These are phyloP conservation scores for Discostella stelligeroides DNA, from an alignment of 108 stramenopile genomes.

Conservation along the genomic window DNA sequence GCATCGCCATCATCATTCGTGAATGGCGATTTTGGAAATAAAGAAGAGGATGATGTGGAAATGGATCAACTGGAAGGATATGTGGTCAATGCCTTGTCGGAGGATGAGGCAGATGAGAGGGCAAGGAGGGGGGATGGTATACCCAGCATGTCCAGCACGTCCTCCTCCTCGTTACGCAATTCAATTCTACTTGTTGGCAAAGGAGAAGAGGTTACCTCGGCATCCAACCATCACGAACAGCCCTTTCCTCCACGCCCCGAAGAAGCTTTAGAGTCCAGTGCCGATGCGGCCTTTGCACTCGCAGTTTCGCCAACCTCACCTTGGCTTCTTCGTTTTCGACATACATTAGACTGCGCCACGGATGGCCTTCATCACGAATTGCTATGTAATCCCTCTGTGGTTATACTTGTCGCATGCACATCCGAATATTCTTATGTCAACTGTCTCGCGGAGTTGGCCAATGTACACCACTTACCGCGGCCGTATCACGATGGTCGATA, in stretches of 20 bases:
- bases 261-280: constrained; percentile 49
- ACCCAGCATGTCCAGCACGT: constrained; percentile 25
- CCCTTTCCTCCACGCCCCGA: constrained; percentile 28
- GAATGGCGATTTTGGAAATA: constrained; percentile 36
- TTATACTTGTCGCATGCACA: constrained; percentile 38
- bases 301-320: constrained; percentile 67
- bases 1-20: neutral
- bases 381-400: constrained; percentile 38
- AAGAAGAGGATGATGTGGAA: constrained; percentile 58
- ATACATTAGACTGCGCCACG: constrained; percentile 71
- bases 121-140: constrained; percentile 28
- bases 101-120: constrained; percentile 30
- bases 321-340: constrained; percentile 71
- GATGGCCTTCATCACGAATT: constrained; percentile 54
- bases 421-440: constrained; percentile 30
- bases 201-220: constrained; percentile 18
- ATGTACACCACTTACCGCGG: constrained; percentile 67
- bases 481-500: constrained; percentile 63
- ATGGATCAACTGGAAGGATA: constrained; percentile 65
- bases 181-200: constrained; percentile 2
- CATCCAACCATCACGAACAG: constrained; percentile 12
- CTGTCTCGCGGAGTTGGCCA: constrained; percentile 45
- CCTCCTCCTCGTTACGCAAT: constrained; percentile 4
- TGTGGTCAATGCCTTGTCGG: constrained; percentile 41
- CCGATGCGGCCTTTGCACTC: constrained; percentile 66